A percentile compares a stretch with the other conserved stretches of the same genome.
These are phyloP conservation scores for Caryopteris hybrid DNA, from an alignment of 305 asterid genomes.

Conservation along the genomic window DNA sequence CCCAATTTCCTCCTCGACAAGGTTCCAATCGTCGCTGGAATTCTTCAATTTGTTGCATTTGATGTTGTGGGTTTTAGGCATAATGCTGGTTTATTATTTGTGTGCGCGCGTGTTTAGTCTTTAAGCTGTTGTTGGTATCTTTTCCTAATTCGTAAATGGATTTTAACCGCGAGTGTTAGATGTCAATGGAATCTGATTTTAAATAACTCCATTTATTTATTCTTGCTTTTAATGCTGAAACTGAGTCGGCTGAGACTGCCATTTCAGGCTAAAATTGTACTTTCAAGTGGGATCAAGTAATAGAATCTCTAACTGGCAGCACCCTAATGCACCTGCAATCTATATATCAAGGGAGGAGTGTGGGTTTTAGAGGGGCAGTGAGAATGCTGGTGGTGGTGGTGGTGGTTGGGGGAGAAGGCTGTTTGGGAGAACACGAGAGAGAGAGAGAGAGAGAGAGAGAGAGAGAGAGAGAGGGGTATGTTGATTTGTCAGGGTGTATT, in stretches of 20 bases:
- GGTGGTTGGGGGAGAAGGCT: not conserved
- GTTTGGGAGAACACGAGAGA: not conserved
- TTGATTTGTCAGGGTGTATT: not conserved
- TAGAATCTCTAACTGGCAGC: not conserved
- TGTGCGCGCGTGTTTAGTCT: too few species aligned
- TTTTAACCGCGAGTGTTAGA: not conserved
- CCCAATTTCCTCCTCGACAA: constrained; percentile 69
- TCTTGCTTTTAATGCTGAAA: not conserved
- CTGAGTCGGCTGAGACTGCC: not conserved
- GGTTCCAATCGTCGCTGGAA: constrained; percentile 22
- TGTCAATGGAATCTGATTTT: too few species aligned
- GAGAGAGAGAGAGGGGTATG: too few species aligned
- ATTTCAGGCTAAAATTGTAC: not conserved
- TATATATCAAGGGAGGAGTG: not conserved
- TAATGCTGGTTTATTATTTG: not conserved
- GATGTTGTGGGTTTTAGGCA: not conserved
- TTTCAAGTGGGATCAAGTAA: not conserved
- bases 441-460: too few species aligned
- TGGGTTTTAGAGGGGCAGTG: not conserved
- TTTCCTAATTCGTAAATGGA: not conserved
- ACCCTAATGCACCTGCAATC: not conserved
- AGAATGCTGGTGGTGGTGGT: not conserved
- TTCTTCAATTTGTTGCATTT: not conserved
- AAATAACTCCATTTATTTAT: not conserved
- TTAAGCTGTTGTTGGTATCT: not conserved